phyloP scores from a whole-genome alignment of 257 asterid genomes.

The Nicotiana paniculata region DNA sequence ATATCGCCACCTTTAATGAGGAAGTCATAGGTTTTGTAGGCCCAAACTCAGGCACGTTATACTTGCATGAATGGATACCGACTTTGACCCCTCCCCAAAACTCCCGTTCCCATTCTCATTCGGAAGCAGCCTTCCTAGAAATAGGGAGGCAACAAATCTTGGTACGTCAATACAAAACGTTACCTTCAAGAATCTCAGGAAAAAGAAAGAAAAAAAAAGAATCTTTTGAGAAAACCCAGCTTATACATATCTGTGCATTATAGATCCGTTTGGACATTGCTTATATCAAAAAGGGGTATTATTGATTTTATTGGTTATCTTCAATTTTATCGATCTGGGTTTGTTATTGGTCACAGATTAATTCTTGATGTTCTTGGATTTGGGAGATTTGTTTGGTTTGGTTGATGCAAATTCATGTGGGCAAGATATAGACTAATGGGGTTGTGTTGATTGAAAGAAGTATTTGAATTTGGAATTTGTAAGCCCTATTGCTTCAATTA shows the following conservation, averaged over 20 bases:
- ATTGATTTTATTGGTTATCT: background rate
- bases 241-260: background rate
- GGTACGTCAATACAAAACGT: background rate
- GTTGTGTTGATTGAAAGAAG: slow-evolving; percentile 14
- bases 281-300: background rate
- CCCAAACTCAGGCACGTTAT: background rate
- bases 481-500: background rate
- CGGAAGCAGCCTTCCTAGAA: background rate
- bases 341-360: background rate
- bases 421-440: slow-evolving; percentile 17
- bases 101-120: background rate
- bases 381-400: slow-evolving; percentile 19
- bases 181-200: slow-evolving; percentile 1
- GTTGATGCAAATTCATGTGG: background rate
- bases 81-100: background rate
- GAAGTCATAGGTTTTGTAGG: background rate
- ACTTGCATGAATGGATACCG: background rate
- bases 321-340: background rate
- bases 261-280: background rate
- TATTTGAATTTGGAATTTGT: background rate
- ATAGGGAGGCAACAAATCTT: background rate
- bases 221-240: background rate
- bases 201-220: background rate
- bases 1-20: background rate
- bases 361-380: slow-evolving; percentile 10